Percentiles rank a stretch among this genome's conserved stretches.
phyloP scores from a whole-genome alignment of 306 rosid species.

The Benincasa hispida region DNA sequence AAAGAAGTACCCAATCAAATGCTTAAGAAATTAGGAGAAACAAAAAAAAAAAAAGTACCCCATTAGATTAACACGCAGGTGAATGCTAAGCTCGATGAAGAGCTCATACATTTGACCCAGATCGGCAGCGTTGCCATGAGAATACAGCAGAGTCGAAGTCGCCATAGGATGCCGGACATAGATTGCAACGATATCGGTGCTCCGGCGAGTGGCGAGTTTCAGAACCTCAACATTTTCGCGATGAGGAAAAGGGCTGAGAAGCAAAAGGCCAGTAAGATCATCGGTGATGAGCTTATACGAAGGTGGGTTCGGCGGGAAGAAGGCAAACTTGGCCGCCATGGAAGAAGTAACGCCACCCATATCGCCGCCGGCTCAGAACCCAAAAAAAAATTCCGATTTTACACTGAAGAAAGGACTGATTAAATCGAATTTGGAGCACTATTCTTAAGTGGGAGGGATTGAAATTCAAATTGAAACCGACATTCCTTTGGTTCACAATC shows the following conservation, averaged over 20 bases:
- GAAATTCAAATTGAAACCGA: constrained; percentile 21
- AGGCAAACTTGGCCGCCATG: constrained; percentile 65
- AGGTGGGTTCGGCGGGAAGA: constrained; percentile 61
- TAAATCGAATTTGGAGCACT: neutral
- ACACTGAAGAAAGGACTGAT: neutral
- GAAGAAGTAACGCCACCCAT: constrained; percentile 74
- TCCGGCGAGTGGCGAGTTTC: constrained; percentile 40
- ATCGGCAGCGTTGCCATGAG: constrained; percentile 70
- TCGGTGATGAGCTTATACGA: constrained; percentile 40
- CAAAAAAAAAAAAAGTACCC: constrained; percentile 27
- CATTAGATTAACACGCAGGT: constrained; percentile 54
- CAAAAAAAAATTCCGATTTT: neutral
- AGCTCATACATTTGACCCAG: constrained; percentile 72
- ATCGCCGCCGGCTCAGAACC: neutral
- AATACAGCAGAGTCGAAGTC: constrained; percentile 45
- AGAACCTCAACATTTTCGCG: constrained; percentile 55
- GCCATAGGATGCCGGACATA: constrained; percentile 60
- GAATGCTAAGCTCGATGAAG: constrained; percentile 56
- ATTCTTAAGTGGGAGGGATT: neutral
- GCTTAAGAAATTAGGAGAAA: neutral
- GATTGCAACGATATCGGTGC: constrained; percentile 43
- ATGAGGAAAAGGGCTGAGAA: constrained; percentile 53
- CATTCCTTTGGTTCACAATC: constrained; percentile 13
- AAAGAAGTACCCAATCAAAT: neutral
- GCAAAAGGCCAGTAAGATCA: constrained; percentile 36